Evolutionary conservation across 306 rosid species (phyloP), one percentile per base, ranked within the genome.

Genomic region (Inga laurina): DNA sequence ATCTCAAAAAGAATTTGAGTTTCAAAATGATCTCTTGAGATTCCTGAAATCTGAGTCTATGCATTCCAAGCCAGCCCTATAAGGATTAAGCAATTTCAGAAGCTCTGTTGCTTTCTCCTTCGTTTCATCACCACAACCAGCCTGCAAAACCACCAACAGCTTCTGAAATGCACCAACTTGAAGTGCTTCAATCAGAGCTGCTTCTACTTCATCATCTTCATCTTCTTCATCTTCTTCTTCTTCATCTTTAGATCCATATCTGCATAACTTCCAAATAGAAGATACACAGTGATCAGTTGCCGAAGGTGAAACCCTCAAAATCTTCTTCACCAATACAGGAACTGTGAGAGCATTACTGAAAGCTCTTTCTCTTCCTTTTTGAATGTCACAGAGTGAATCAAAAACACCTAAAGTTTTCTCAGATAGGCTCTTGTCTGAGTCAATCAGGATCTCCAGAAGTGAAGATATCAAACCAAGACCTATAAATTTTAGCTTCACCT

Each of bases 151-250:
- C 56, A 90, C 37, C 87, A 90, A 65, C 10, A 90, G 86, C 89
- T 90, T 90, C 85, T 90, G 90, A 79, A 90, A 90, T 1, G 87
- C 88, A 19, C 93, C 93, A 56, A 83, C 89, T 81, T 88, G 89
- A 81, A 90, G 88, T 27, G 89, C 89, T 75, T 90, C 91, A 51
- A 87, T 77, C 52, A 85, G 51, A 59, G 79, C 87, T 59, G 30
- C 46, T 85, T 64, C 70, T 45, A 45, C 76, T 22, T 72, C 76
- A 9, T 18, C 91, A 10, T 67, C 85, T 15, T 79, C 86, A 4
- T n/a, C 91, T 8, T 72, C 85, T 15, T 79, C 86, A 4, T n/a
- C 91, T 8, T 72, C 86, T 10, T 81, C 86, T 10, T 83, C 78
- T 5, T 75, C 86, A 34, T 83, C 79, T 54, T 24, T 75, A 10